Evolutionary conservation across 1,284 basidiomycete species (phyloP), one percentile per base, ranked within the genome.

Genomic region (Melampsora larici-populina): DNA sequence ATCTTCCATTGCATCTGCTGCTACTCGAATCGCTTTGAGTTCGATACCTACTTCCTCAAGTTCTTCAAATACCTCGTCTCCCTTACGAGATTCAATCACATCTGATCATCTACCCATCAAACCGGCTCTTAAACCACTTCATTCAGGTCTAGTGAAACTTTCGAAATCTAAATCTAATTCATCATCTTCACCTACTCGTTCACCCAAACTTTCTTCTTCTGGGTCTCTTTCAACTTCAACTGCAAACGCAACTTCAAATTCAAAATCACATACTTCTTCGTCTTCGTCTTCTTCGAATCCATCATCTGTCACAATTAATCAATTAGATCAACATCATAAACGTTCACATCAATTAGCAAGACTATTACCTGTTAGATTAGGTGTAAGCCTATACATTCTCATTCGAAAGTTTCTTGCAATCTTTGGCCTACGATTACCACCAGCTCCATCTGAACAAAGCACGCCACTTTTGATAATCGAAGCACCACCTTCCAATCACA

Each of bases 371-470:
- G 29, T 76, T 26, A 64, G 66, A 18, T 36, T 76, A 15, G 65
- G 74, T 18, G 36, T 76, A 49, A 76, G 66, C 24, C 29, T 76
- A 24, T 69, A 62, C 66, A 63, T 76, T 33, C 66, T 76, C 24
- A 69, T 76, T 55, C 65, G 74, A 17, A 68, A 69, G 40, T 76
- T 76, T 55, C 36, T 76, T 31, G 51, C 74, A 5, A 49, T 76
- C 15, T 76, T 76, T 31, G 74, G 66, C 17, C 40, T 76, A 17
- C 65, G 55, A 46, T 58, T 76, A 11, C 31, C 58, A 2, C 49
- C 65, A 58, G 26, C 55, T 8, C 26, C 55, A 17, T 58, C 55
- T 24, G 55, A 58, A 58, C n/a, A n/a, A 2, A 58, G 26, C 8
- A 13, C 40, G 1, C 40, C 40, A 43, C 40, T 43, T 13, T 43